Conservation (phyloP, 768 basidiomycete genomes). For the Suillus placidus region DNA sequence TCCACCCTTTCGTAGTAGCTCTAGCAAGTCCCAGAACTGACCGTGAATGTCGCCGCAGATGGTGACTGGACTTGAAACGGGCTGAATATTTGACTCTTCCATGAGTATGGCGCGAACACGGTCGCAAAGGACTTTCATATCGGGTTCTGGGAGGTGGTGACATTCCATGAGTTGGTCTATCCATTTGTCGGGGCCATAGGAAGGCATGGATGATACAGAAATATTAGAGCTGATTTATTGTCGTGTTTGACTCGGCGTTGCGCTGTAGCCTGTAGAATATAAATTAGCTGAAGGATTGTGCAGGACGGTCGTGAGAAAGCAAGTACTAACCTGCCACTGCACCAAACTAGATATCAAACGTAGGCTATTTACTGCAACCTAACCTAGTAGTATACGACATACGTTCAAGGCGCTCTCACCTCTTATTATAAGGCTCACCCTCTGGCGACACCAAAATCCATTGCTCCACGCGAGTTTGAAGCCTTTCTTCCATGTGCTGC, state of each 20-base stretch:
- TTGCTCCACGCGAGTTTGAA: neutral
- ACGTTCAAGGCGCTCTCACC: neutral
- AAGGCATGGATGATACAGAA: conserved; percentile 27
- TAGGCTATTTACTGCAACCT: too few species aligned
- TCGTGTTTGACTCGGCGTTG: neutral
- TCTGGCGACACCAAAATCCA: neutral
- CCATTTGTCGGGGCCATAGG: conserved; percentile 72
- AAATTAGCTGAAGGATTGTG: conserved; percentile 22
- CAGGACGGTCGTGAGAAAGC: neutral
- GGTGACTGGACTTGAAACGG: conserved; percentile 93
- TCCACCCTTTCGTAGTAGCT: conserved; percentile 85
- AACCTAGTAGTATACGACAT: too few species aligned
- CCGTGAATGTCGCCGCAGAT: conserved; percentile 97
- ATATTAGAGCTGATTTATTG: neutral
- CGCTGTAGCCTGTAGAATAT: conserved; percentile 1
- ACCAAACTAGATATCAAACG: too few species aligned
- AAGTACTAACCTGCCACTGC: neutral
- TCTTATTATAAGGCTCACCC: neutral
- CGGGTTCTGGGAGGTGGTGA: conserved; percentile 84
- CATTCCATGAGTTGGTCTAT: conserved; percentile 87
- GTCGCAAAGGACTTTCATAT: conserved; percentile 93
- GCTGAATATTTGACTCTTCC: conserved; percentile 98
- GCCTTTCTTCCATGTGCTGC: conserved; percentile 17
- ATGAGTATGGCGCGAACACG: conserved; percentile 86
- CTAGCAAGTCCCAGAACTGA: conserved; percentile 96